Base-by-base conservation (phyloP, 805 yeast genomes). In the Wickerhamomyces mucosus region DNA sequence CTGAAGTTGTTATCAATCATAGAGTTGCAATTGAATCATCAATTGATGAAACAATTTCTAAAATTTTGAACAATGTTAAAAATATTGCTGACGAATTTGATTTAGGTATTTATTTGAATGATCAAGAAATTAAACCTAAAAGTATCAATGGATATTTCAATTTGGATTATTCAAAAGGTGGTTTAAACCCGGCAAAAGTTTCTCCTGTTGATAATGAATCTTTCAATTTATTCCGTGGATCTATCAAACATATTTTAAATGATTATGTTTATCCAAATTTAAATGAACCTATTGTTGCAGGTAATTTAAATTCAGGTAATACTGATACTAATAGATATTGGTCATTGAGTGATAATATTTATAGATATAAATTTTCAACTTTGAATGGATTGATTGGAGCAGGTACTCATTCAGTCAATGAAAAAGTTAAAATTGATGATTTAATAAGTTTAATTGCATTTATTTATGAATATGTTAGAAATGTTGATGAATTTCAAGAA, bases 301-400 rank as follows among this genome's bases (percentile, higher is more conserved):
- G 86, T 3, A 58, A 69, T 17, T 50, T 78, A 25, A 69, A 73
- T 66, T 63, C 80, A 3, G 86, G 78, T 15, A 78, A 78, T 53
- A 79, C 88, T 4, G 88, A 80, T 47, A 78, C 86, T 5, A 58
- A 62, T 35, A 63, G 68, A 45, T 80, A 75, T 53, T 77, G 84
- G 85, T 48, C 55, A 26, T 56, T 80, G 43, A 68, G 79, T 3
- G 52, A 61, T 22, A 68, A 78, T 45, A 75, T 80, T 32, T 80
- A 63, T 58, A 62, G 88, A 35, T 74, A 65, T 49, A 63, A 65
- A 26, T 79, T 83, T 10, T 67, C 65, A 20, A 51, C 57, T 15
- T 42, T 50, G 21, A 54, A 53, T 25, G 51, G 60, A 21, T 51
- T 55, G 26, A 40, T 44, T 13, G 61, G 58, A 27, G 49, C 50